Base-by-base conservation (phyloP, 768 basidiomycete species). In the Pluteus cervinus region DNA sequence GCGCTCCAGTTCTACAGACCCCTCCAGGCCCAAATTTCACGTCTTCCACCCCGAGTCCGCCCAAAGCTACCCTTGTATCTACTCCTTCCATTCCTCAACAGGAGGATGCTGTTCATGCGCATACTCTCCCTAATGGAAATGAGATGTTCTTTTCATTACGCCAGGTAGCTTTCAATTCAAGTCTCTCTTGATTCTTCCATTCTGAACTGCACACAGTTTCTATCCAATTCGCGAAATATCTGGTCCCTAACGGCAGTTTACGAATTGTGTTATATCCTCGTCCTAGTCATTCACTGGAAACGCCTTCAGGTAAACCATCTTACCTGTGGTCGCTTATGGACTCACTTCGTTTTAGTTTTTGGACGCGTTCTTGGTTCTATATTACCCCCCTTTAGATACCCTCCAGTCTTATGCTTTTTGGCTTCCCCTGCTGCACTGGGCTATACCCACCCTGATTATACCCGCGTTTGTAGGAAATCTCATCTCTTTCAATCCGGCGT, bases 181-280 rank as follows among this genome's bases (percentile, higher is more conserved):
- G 37, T 32, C 23, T 14, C 22, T 31, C 33, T 20, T 28, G 6
- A 33, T 21, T 40, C 4, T 22, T 24, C 24, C 15, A 23, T 34
- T 5, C 18, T 16, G 43, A 45, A 18, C 34, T 39, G 47, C 7
- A 10, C 29, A 7, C 38, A 75, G 81, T 73, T 75, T 37, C 62
- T 83, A 7, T 85, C 83, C n/a, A 75, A 75, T 44, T 76, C 81
- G 1, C 65, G 63, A 24, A 77, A 79, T 41, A 76, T 85, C 29
- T 77, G 72, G 65, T 63, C 66, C 14, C 43, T 78, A 29, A 77
- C 76, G 0, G 66, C 71, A 5, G 36, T 76, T 7, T 45, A 67
- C 12, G 83, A 85, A 51, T 51, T 81, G 5, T 14, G 75, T 1
- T 75, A 71, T 43, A 61, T 85, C 25, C 48, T 82, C 11, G 62